Evolutionary conservation across 768 basidiomycete species (phyloP), one percentile per base, ranked within the genome.

Genomic region (Pholiota conissans): DNA sequence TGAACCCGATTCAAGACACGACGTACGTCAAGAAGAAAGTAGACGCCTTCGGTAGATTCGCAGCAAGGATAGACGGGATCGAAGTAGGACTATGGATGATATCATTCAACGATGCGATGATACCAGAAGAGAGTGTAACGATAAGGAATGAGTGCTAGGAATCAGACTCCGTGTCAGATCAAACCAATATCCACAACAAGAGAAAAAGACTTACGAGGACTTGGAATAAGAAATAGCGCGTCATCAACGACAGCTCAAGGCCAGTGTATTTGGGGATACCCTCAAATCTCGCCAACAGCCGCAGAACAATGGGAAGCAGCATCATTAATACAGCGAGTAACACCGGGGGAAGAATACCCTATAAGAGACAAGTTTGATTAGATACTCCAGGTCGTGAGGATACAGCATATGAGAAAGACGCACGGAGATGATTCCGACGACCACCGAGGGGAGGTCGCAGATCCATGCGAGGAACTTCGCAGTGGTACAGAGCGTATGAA

Each of bases 211-310:
- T 61, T 73, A 95, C 93, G 52, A 97, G 74, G 49, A 95, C 91
- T 75, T 91, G 89, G 81, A 97, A 97, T 61, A 93, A 76, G 76
- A 96, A 96, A 75, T 81, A 98, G 20, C 97, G 79, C 1, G 85
- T 87, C 95, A 98, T 97, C 67, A 99, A 73, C 51, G 89, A 91
- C 4, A 97, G 80, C 64, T 99, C 96, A 39, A 98, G 73, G 0
- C 85, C 88, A 0, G 87, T 91, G 30, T 81, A 80, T 62, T 90
- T 87, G 0, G 96, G 95, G 18, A 94, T 92, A 18, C 97, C 97
- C 73, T 98, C 93, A 53, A 97, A 89, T 18, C 83, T 78, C 11
- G 86, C 91, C 27, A 98, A 75, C 20, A 92, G 74, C 35, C 96
- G 82, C 57, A 98, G 71, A 14, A 98, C 64, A 66, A 94, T 90